phyloP scores from a whole-genome alignment of 257 asterid genomes.

The Rehmannia glutinosa region DNA sequence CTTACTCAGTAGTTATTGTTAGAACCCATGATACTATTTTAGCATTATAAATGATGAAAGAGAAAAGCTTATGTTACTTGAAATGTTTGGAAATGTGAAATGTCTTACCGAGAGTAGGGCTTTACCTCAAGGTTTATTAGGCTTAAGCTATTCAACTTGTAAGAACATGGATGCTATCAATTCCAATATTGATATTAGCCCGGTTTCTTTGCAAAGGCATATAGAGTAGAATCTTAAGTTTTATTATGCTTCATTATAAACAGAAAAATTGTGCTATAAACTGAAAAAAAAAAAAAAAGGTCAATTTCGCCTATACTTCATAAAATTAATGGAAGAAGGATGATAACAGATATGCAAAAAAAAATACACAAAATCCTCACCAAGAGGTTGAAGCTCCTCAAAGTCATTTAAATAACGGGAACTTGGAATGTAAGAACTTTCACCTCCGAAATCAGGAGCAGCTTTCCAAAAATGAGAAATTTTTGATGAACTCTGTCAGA shows the following conservation, averaged over 20 bases:
- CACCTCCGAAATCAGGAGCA: conserved; percentile 49
- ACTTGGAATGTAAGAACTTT: conserved; percentile 54
- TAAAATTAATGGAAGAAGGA: conserved; percentile 13
- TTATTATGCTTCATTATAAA: not conserved
- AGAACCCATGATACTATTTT: not conserved
- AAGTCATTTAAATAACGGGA: conserved; percentile 89
- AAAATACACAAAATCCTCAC: conserved; percentile 32
- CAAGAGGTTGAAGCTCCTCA: conserved; percentile 96
- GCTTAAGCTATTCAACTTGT: conserved; percentile 1
- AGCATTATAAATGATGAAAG: not conserved
- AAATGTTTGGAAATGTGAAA: not conserved
- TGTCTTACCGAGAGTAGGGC: not conserved
- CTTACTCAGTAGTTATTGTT: not conserved
- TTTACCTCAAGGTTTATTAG: not conserved
- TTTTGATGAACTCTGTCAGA: conserved; percentile 60
- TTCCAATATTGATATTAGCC: not conserved
- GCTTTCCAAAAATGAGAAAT: conserved; percentile 71
- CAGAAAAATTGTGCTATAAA: not conserved
- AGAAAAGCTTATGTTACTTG: not conserved
- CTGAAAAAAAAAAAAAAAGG: not conserved
- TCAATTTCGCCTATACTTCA: not conserved
- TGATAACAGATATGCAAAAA: conserved; percentile 12
- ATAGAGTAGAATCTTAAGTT: not conserved
- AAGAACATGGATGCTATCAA: conserved; percentile 3
- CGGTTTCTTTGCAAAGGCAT: not conserved